Base-by-base conservation (phyloP, 768 basidiomycete species). In the Boletus tylopilopsis region DNA sequence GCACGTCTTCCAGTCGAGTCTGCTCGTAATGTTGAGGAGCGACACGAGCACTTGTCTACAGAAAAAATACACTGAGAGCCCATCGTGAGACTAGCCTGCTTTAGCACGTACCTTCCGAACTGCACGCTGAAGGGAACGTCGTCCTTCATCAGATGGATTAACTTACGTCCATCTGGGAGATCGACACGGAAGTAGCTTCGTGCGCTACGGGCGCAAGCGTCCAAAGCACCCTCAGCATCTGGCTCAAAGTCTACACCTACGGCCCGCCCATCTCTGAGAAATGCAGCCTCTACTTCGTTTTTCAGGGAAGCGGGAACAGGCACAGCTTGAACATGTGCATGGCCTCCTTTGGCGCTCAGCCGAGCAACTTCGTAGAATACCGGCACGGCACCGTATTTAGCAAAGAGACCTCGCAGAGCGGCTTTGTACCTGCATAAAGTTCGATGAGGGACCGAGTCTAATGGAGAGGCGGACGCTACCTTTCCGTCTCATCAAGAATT, bases 1-100 rank as follows among this genome's bases (percentile, higher is more conserved):
- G 64, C 95, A 99, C 1, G 76, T 79, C 64, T 92, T 95, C 95
- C 95, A 99, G 62, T 98, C 94, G 43, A 87, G 72, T 40, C 95
- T 78, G 18, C 92, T 81, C 2, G 85, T 84, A 47, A 81, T 79
- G 15, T 77, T 82, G 47, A 98, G 62, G n/a, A 97, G 67, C 30
- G 79, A 74, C 6, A 86, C 90, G 37, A 97, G 64, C 15, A 89
- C 91, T 67, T 87, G 83, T 68, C 95, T 97, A 62, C 41, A 50
- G 41, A 34, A 22, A 42, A 34, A 22, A 59, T 53, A 52, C 42
- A 21, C 16, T 53, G 27, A 50, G 51, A 35, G 0, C 0, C 15
- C 15, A 27, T 36, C 25, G 40, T 5, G 35, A 44, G 25, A 15
- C 41, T 18, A 30, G 27, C 18, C 33, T 11, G 13, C 19, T 5